phyloP scores from a whole-genome alignment of 148 eudicot genomes.

The Silene conica region DNA sequence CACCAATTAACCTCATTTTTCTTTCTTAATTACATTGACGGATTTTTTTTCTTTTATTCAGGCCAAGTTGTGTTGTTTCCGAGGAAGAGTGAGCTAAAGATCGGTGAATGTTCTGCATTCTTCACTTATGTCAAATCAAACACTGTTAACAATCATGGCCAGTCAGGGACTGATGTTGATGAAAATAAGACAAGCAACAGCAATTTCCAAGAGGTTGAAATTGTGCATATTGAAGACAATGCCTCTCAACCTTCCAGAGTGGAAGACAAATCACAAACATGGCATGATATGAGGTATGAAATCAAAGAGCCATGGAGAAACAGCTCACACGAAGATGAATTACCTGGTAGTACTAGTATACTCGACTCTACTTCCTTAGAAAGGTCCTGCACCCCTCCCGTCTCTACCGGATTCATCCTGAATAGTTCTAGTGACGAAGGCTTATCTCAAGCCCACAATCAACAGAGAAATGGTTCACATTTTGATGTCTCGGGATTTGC shows the following conservation, averaged over 20 bases:
- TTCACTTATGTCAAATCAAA: conserved; percentile 78
- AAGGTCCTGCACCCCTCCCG: conserved; percentile 60
- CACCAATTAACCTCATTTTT: background rate
- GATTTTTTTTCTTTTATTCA: conserved; percentile 22
- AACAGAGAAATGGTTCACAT: conserved; percentile 41
- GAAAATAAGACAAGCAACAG: conserved; percentile 27
- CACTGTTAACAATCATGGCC: conserved; percentile 38
- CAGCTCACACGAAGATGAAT: conserved; percentile 45
- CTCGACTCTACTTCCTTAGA: conserved; percentile 67
- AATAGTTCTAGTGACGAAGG: conserved; percentile 48
- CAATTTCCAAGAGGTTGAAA: conserved; percentile 29
- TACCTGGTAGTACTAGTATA: conserved; percentile 55
- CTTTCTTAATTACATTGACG: conserved; percentile 11
- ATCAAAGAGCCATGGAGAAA: conserved; percentile 37
- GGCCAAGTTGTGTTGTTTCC: conserved; percentile 52
- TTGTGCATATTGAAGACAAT: conserved; percentile 29
- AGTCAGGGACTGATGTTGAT: conserved; percentile 27
- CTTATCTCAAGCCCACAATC: conserved; percentile 41
- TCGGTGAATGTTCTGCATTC: conserved; percentile 95
- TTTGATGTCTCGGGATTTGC: conserved; percentile 44
- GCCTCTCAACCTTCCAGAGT: conserved; percentile 27
- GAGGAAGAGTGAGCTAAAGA: conserved; percentile 77
- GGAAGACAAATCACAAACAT: conserved; percentile 28
- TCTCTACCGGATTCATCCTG: conserved; percentile 33
- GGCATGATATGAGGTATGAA: conserved; percentile 26